phyloP scores from a whole-genome alignment of 768 basidiomycete genomes.

The Epithele typhae region DNA sequence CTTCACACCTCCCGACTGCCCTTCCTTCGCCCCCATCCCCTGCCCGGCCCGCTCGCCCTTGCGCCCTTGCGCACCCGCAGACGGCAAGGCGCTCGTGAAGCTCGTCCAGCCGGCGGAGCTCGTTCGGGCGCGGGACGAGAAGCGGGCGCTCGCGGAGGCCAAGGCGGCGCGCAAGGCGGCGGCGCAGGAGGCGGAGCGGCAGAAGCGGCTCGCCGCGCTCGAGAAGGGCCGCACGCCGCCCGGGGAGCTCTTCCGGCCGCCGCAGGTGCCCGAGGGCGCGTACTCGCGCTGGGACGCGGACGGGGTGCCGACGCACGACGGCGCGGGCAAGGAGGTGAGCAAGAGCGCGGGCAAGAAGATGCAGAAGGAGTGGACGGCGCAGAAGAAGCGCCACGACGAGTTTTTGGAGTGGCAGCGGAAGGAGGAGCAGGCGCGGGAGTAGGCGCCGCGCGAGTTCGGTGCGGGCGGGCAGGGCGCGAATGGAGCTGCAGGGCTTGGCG shows the following conservation, averaged over 20 bases:
- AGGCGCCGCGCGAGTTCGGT: no score
- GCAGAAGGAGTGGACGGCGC: conserved; percentile 65
- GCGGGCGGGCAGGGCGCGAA: no score
- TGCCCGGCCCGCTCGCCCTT: no score
- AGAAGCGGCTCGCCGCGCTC: conserved; percentile 71
- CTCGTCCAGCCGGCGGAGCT: conserved; percentile 80
- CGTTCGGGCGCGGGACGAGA: conserved; percentile 84
- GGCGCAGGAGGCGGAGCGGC: conserved; percentile 55
- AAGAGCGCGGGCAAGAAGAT: conserved; percentile 78
- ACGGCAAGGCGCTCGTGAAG: conserved; percentile 94
- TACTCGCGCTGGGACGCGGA: conserved; percentile 82
- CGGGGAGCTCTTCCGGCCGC: conserved; percentile 78
- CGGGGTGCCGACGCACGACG: conserved; percentile 84
- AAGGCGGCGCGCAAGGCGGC: conserved; percentile 81
- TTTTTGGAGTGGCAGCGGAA: conserved; percentile 51
- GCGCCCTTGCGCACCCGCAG: conserved; percentile 35
- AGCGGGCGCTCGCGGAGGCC: conserved; percentile 66
- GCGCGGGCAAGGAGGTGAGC: conserved; percentile 77
- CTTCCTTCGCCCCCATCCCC: no score
- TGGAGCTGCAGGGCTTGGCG: no score
- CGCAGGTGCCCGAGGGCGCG: conserved; percentile 64
- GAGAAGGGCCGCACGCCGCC: conserved; percentile 80
- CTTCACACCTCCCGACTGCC: no score
- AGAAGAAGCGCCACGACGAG: conserved; percentile 78
- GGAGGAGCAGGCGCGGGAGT: neutral